Evolutionary conservation across 371 early-diverging fungal genomes (phyloP).

Genomic region (Mortierella sp.): DNA sequence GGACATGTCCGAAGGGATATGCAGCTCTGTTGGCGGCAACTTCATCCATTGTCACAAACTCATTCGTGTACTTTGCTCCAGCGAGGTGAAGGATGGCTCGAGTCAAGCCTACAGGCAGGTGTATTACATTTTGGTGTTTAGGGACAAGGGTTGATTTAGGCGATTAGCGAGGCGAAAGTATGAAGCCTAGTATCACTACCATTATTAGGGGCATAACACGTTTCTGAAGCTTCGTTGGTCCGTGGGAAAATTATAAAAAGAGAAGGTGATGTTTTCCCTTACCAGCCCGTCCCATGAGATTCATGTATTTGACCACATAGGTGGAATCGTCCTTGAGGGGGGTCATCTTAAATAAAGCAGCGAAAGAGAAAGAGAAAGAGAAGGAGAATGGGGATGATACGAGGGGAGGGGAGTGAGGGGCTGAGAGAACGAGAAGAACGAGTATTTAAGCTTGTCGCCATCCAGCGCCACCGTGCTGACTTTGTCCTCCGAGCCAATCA

Average conservation of each 20-base stretch:
- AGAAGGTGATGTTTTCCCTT: not conserved
- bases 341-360: not conserved
- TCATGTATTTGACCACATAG: slow-evolving; percentile 45
- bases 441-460: too few relatives aligned
- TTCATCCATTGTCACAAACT: slow-evolving; percentile 18
- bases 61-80: slow-evolving; percentile 33
- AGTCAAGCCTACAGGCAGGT: slow-evolving; percentile 26
- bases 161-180: too few relatives aligned
- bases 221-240: too few relatives aligned
- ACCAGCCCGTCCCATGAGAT: slow-evolving; percentile 40
- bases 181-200: too few relatives aligned
- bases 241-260: too few relatives aligned
- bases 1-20: slow-evolving; percentile 44
- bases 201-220: too few relatives aligned
- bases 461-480: too few relatives aligned
- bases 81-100: slow-evolving; percentile 34
- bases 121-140: too few relatives aligned
- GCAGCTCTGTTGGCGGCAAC: slow-evolving; percentile 11
- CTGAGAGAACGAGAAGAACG: not conserved
- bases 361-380: too few relatives aligned
- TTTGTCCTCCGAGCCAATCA: too few relatives aligned
- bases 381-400: too few relatives aligned
- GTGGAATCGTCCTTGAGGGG: slow-evolving; percentile 16
- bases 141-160: too few relatives aligned
- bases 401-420: not conserved